Conservation (phyloP, 176 grass and related monocot species). For the Dactylis glomerata region DNA sequence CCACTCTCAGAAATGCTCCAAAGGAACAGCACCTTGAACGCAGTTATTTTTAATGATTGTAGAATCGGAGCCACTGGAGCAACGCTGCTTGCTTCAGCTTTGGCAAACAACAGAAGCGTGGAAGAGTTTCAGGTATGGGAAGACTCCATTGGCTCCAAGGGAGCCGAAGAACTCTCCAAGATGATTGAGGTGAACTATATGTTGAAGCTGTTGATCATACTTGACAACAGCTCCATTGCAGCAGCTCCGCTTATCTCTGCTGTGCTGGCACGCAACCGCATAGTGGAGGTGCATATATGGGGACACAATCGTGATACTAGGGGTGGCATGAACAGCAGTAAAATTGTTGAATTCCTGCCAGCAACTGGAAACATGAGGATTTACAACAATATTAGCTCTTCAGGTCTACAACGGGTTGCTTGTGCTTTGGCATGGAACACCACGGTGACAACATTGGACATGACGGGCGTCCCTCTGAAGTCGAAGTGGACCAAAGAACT, state of each 20-base stretch:
- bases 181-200: conserved; percentile 88
- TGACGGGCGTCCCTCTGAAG: conserved; percentile 63
- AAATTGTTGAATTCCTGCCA: conserved; percentile 75
- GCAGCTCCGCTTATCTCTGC: conserved; percentile 76
- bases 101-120: conserved; percentile 61
- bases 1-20: conserved; percentile 62
- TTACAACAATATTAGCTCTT: conserved; percentile 50
- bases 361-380: conserved; percentile 66
- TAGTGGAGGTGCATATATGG: conserved; percentile 84
- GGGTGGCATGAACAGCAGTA: conserved; percentile 29
- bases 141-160: conserved; percentile 68
- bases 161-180: conserved; percentile 85
- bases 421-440: conserved; percentile 87
- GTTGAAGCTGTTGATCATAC: conserved; percentile 59
- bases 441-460: conserved; percentile 62
- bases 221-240: conserved; percentile 69
- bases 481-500: conserved; percentile 85
- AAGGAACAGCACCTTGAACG: conserved; percentile 57
- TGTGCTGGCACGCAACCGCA: conserved; percentile 67
- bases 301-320: conserved; percentile 28
- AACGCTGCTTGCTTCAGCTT: conserved; percentile 63
- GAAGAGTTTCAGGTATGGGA: conserved; percentile 93
- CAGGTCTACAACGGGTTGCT: conserved; percentile 48
- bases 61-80: conserved; percentile 57
- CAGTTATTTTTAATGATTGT: conserved; percentile 61